phyloP scores from a whole-genome alignment of 352 stramenopile species.

The Halophytophthora batemanensis region DNA sequence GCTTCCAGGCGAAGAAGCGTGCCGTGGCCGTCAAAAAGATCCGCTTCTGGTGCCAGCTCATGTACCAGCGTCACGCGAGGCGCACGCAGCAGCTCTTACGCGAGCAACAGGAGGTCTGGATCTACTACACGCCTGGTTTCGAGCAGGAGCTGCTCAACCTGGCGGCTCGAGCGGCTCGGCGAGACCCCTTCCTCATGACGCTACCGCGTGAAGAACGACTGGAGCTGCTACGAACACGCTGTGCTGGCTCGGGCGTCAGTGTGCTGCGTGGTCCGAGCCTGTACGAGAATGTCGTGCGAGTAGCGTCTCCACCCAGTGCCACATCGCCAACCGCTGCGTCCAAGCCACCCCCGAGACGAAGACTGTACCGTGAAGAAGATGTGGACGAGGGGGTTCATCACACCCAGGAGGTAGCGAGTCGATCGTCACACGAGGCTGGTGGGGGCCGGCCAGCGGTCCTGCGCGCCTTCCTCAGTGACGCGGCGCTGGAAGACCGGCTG shows the following conservation, averaged over 20 bases:
- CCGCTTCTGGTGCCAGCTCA: constrained; percentile 74
- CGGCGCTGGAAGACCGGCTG: constrained; percentile 40
- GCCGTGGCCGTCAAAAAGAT: constrained; percentile 74
- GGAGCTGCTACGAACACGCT: constrained; percentile 44
- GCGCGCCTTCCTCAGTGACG: constrained; percentile 53
- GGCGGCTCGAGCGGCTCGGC: constrained; percentile 41
- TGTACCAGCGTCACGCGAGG: constrained; percentile 59
- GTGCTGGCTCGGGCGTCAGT: constrained; percentile 48
- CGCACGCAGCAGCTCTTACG: constrained; percentile 48
- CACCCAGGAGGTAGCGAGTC: neutral
- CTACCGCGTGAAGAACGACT: constrained; percentile 43
- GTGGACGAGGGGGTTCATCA: constrained; percentile 16
- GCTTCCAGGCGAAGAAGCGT: constrained; percentile 52
- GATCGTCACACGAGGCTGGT: constrained; percentile 1
- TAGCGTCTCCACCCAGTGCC: constrained; percentile 11
- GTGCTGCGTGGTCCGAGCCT: constrained; percentile 47
- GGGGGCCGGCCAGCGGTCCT: constrained; percentile 31
- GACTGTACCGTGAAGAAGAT: constrained; percentile 17
- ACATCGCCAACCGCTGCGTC: constrained; percentile 3
- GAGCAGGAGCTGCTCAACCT: constrained; percentile 55
- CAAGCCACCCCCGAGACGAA: constrained; percentile 3
- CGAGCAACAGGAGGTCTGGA: constrained; percentile 63
- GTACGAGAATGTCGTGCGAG: constrained; percentile 21
- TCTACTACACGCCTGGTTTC: constrained; percentile 68
- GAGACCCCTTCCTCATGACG: constrained; percentile 64